A percentile compares a stretch with the other conserved stretches of the same genome.
These are phyloP conservation scores for Flagelloscypha sp. DNA, from an alignment of 768 basidiomycete genomes.

Conservation along the genomic window DNA sequence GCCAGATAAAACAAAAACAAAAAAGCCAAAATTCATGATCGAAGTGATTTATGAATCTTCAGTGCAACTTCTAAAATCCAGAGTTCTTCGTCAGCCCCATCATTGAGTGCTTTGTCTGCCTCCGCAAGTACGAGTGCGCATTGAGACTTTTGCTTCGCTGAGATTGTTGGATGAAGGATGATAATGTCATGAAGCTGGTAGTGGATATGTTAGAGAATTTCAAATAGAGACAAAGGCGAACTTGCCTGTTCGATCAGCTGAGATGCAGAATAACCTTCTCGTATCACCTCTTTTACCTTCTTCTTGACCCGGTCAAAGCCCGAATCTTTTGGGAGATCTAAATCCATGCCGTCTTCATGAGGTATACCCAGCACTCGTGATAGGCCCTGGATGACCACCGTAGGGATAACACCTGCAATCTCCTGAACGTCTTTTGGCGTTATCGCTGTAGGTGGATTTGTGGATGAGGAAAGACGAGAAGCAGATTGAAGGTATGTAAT, in stretches of 20 bases:
- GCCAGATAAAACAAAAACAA: too few relatives aligned
- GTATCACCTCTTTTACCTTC: conserved; percentile 68
- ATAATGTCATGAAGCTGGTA: conserved; percentile 86
- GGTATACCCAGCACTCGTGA: conserved; percentile 70
- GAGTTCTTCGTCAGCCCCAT: conserved; percentile 95
- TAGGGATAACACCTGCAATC: conserved; percentile 93
- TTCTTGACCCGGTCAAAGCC: conserved; percentile 57
- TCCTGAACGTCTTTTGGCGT: conserved; percentile 81
- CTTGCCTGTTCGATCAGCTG: conserved; percentile 84
- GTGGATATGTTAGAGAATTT: conserved; percentile 4
- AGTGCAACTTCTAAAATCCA: conserved; percentile 90
- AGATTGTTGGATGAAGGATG: conserved; percentile 72
- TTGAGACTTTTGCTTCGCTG: conserved; percentile 69
- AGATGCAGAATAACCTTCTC: conserved; percentile 88
- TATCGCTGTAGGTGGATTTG: conserved; percentile 65
- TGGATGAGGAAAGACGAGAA: conserved; percentile 73
- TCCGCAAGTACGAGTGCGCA: conserved; percentile 85
- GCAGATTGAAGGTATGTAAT: conserved; percentile 98
- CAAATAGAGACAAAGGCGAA: conserved; percentile 12
- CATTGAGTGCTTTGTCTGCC: conserved; percentile 91
- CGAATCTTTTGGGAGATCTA: conserved; percentile 26
- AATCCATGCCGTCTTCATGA: conserved; percentile 39
- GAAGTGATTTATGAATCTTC: conserved; percentile 52
- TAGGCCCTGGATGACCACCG: conserved; percentile 58
- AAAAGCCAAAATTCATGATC: conserved; percentile 4